Evolutionary conservation across 2,329 filamentous ascomycete genomes (phyloP), one percentile per base, ranked within the genome.

Genomic region (Penicillium expansum): DNA sequence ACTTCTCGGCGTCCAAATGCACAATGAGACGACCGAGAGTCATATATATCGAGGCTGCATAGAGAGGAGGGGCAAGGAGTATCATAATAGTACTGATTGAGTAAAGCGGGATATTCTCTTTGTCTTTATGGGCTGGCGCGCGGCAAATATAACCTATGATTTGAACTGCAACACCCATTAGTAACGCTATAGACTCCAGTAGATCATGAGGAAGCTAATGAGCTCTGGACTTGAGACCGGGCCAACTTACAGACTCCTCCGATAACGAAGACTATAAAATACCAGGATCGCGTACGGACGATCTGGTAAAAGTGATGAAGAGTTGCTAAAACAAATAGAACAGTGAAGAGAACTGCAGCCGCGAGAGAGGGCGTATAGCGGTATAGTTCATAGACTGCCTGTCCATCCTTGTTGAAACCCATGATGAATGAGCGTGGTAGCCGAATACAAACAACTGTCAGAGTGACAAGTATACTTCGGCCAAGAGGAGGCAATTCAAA

Each of bases 1-100:
- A 69, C 9, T 72, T 65, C 51, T 80, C 78, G 24, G 69, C 75
- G 5, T 77, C 66, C 4, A 76, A 65, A 39, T 72, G 62, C 6
- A 68, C 62, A 11, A 81, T 74, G 16, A 81, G 74, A 14, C 79
- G 74, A 35, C 74, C 76, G 43, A 82, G 76, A 13, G 73, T 68
- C 68, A 80, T 82, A 58, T 82, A 81, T 59, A 80, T 78, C 0
- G 75, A 76, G 10, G 80, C 80, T 7, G 79, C 79, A 55, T 80
- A 77, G 33, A 81, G 74, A 4, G 76, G 76, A 0, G 79, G 80
- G 0, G 77, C 79, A 11, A 82, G 69, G 9, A 82, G 71, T 29
- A 80, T 73, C 58, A 81, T 70, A 29, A 80, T 60, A 2, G 67
- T 67, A 56, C 79, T 74, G 48, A 79, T 70, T 56, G 77, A 73